Conservation (phyloP, 2,329 filamentous ascomycete species). For the Beauveria rudraprayagi region DNA sequence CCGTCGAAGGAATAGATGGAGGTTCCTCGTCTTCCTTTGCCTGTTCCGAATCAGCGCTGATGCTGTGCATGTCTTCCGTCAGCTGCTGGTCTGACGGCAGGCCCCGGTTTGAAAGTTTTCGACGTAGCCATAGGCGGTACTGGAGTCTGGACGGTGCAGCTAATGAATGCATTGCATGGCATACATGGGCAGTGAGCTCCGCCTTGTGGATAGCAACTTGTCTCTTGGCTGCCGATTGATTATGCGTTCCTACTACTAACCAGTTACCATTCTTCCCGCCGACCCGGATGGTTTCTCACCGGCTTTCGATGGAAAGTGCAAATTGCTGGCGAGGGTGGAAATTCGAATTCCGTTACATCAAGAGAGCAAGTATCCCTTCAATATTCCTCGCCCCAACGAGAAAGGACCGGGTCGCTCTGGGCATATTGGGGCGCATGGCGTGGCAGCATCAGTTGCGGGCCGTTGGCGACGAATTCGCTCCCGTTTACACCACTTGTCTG, state of each 20-base stretch:
- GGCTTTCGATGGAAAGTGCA: not conserved
- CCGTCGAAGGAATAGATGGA: not conserved
- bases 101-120: not conserved
- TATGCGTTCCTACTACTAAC: not conserved
- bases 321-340: not conserved
- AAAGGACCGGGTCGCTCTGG: not conserved
- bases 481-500: slow-evolving; percentile 3
- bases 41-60: not conserved
- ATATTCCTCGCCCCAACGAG: not conserved
- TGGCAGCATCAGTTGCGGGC: slow-evolving; percentile 4
- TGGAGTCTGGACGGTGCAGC: not conserved
- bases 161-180: not conserved
- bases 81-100: slow-evolving; percentile 6
- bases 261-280: not conserved
- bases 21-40: not conserved
- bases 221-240: not conserved
- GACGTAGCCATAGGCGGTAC: not conserved
- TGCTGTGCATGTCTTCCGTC: slow-evolving; percentile 1
- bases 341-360: not conserved
- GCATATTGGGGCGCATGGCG: not conserved
- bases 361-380: not conserved
- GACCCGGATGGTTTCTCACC: not conserved
- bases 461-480: slow-evolving; percentile 2
- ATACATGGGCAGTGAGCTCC: not conserved
- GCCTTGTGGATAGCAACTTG: not conserved